A percentile compares a stretch with the other conserved stretches of the same genome.
phyloP scores from a whole-genome alignment of 371 early-diverging fungal species.

The Phascolomyces articulosus region DNA sequence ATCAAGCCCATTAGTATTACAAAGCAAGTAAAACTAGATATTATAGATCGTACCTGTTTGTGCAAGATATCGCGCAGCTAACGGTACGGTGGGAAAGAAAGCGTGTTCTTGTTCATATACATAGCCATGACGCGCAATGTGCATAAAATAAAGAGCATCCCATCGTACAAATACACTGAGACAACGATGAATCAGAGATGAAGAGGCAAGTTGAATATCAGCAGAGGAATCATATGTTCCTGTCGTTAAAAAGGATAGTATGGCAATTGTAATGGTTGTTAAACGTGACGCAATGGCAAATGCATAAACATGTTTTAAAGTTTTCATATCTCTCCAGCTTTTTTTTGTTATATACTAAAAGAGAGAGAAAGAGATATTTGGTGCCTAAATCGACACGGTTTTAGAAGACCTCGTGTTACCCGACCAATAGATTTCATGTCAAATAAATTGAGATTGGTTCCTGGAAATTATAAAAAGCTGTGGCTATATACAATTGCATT shows the following conservation, averaged over 20 bases:
- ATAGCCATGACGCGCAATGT: conserved; percentile 84
- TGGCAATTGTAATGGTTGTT: conserved; percentile 22
- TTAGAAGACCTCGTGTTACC: too few species aligned
- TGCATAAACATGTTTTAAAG: conserved; percentile 21
- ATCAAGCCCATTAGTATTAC: background rate
- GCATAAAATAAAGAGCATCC: conserved; percentile 92
- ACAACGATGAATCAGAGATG: conserved; percentile 13
- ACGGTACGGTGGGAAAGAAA: conserved; percentile 89
- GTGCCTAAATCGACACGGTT: too few species aligned
- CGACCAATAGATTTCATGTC: too few species aligned
- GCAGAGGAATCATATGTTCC: conserved; percentile 50
- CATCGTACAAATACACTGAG: conserved; percentile 77
- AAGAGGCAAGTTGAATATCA: conserved; percentile 27
- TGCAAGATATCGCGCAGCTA: conserved; percentile 55
- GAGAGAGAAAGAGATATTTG: too few species aligned
- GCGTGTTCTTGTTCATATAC: conserved; percentile 90
- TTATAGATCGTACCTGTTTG: conserved; percentile 52
- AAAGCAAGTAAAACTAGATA: too few species aligned
- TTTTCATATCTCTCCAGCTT: background rate
- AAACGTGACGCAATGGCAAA: conserved; percentile 34
- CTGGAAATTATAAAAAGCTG: too few species aligned
- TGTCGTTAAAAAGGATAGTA: conserved; percentile 23
- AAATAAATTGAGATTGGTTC: too few species aligned
- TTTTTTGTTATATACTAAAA: too few species aligned
- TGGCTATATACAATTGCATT: background rate